Evolutionary conservation across 495 filamentous ascomycete species (phyloP).

Genomic region (Viridothelium virens): DNA sequence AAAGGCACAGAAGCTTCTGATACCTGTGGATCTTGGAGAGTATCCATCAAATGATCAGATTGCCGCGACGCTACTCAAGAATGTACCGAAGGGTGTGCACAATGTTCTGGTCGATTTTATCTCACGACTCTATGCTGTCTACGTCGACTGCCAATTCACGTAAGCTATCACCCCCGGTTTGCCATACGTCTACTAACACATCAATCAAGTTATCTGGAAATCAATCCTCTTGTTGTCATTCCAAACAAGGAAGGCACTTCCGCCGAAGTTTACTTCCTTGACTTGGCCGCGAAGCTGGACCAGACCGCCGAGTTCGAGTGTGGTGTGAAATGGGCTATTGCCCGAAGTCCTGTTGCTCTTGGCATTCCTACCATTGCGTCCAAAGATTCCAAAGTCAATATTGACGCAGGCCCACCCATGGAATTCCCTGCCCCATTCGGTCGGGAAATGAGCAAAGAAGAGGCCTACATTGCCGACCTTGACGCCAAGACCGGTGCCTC

Average conservation of each 20-base stretch:
- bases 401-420: constrained; percentile 96
- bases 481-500: constrained; percentile 99
- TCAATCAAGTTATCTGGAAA: constrained; percentile 71
- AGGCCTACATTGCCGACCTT: constrained; percentile 96
- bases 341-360: constrained; percentile 77
- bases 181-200: neutral
- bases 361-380: constrained; percentile 56
- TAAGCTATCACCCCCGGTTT: constrained; percentile 19
- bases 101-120: constrained; percentile 99
- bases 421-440: constrained; percentile 99
- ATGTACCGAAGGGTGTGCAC: constrained; percentile 92
- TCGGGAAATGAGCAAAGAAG: constrained; percentile 95
- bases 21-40: constrained; percentile 89
- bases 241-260: constrained; percentile 87
- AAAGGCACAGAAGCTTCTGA: constrained; percentile 96
- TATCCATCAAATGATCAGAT: constrained; percentile 96
- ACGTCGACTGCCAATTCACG: constrained; percentile 99
- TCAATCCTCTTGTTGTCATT: constrained; percentile 97
- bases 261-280: constrained; percentile 93
- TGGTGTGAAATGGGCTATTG: constrained; percentile 96
- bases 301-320: constrained; percentile 99
- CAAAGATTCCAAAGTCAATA: constrained; percentile 68
- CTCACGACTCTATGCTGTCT: constrained; percentile 87
- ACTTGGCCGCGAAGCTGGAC: constrained; percentile 96
- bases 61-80: constrained; percentile 71